These are phyloP conservation scores for Aschersonia sp. DNA, from an alignment of 2,329 filamentous ascomycete genomes.

Conservation along the genomic window DNA sequence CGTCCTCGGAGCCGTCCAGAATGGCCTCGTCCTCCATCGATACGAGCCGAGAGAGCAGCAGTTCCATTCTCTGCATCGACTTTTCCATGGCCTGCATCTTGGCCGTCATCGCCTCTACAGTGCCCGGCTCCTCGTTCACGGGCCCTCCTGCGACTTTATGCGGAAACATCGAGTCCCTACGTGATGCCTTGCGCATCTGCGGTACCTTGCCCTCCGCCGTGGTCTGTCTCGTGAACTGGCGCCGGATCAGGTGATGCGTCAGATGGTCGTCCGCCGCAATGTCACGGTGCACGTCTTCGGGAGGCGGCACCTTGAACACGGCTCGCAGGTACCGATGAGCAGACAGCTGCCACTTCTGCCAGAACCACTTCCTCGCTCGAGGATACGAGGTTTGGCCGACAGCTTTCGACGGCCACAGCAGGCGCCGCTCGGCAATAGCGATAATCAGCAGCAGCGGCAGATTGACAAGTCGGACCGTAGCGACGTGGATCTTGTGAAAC, in stretches of 20 bases:
- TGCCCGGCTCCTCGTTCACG: slow-evolving; percentile 27
- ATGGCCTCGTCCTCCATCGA: slow-evolving; percentile 14
- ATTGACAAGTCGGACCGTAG: slow-evolving; percentile 59
- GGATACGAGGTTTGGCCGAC: slow-evolving; percentile 8
- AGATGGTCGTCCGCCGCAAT: slow-evolving; percentile 45
- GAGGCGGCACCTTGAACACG: slow-evolving; percentile 59
- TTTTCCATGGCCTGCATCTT: slow-evolving; percentile 36
- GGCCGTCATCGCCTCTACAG: slow-evolving; percentile 25
- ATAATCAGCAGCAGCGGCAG: slow-evolving; percentile 61
- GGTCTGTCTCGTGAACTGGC: slow-evolving; percentile 36
- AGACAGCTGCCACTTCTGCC: slow-evolving; percentile 54
- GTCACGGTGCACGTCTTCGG: slow-evolving; percentile 41
- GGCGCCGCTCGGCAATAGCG: slow-evolving; percentile 52
- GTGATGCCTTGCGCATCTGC: slow-evolving; percentile 19
- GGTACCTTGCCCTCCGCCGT: slow-evolving; percentile 17
- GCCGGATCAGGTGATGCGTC: slow-evolving; percentile 40
- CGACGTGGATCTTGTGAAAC: slow-evolving; percentile 85
- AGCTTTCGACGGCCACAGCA: slow-evolving; percentile 39
- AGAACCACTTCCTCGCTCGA: slow-evolving; percentile 33
- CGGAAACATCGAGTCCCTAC: slow-evolving; percentile 43
- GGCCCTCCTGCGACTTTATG: slow-evolving; percentile 30
- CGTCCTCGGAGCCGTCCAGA: slow-evolving; percentile 11
- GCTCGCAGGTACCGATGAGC: slow-evolving; percentile 58
- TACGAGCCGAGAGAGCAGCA: slow-evolving; percentile 26
- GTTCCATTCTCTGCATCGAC: slow-evolving; percentile 31